Conservation (phyloP, 148 eudicot species). For the Dysphania ambrosioides region DNA sequence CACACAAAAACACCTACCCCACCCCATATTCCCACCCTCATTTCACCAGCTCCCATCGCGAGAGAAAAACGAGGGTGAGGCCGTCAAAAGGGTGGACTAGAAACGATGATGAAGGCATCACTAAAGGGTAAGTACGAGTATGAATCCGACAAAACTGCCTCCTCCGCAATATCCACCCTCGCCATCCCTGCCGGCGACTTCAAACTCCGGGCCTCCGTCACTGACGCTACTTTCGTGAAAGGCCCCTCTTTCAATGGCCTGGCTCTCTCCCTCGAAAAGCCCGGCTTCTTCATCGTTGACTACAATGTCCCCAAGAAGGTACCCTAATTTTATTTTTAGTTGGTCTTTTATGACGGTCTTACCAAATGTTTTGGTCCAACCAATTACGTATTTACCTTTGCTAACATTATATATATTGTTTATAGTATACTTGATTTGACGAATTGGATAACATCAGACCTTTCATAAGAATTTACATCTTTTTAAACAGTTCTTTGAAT, state of each 20-base stretch:
- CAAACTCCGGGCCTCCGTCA: slow-evolving; percentile 70
- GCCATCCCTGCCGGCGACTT: slow-evolving; percentile 67
- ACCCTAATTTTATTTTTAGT: too few species aligned
- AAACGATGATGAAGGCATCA: slow-evolving; percentile 55
- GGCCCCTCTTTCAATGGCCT: slow-evolving; percentile 74
- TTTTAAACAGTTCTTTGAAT: slow-evolving; percentile 4
- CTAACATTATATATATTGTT: too few species aligned
- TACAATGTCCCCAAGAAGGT: slow-evolving; percentile 84
- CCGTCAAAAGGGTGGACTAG: background rate
- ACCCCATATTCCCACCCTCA: background rate
- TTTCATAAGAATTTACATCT: too few species aligned
- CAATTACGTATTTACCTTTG: too few species aligned
- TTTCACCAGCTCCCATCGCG: background rate
- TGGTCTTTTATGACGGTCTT: too few species aligned
- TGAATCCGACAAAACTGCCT: slow-evolving; percentile 39
- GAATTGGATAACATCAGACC: too few species aligned
- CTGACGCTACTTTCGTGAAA: slow-evolving; percentile 69
- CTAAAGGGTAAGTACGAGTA: slow-evolving; percentile 53
- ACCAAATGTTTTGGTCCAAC: too few species aligned
- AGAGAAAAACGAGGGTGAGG: background rate
- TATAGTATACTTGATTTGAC: too few species aligned
- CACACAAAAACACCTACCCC: too few species aligned
- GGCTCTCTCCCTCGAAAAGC: slow-evolving; percentile 64
- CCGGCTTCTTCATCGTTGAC: slow-evolving; percentile 67
- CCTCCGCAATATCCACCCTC: slow-evolving; percentile 49